Conservation (phyloP, 305 asterid genomes). For the Fraxinus velutina region DNA sequence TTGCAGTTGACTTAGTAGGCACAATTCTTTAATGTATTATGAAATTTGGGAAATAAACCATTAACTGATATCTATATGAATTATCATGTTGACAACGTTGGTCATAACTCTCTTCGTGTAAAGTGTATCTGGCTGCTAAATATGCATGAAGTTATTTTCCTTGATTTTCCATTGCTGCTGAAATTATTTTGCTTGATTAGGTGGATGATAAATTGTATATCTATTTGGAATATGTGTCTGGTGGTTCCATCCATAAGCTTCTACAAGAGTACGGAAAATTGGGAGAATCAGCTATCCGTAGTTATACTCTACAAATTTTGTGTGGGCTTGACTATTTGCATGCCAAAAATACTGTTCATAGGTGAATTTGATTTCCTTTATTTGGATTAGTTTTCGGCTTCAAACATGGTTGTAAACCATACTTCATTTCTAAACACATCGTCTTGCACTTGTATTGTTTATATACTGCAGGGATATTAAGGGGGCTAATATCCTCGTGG, state of each 20-base stretch:
- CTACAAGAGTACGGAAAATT: conserved; percentile 84
- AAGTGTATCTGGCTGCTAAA: neutral
- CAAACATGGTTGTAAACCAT: conserved; percentile 8
- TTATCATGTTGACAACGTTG: neutral
- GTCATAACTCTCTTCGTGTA: neutral
- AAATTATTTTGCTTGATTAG: conserved; percentile 41
- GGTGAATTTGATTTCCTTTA: conserved; percentile 41
- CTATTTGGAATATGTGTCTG: conserved; percentile 92
- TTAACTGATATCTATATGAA: conserved; percentile 1
- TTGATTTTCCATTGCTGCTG: conserved; percentile 22
- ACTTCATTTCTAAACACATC: conserved; percentile 1
- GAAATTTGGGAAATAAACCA: conserved; percentile 10
- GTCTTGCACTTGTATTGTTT: conserved; percentile 16
- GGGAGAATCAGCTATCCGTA: conserved; percentile 87
- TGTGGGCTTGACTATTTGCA: conserved; percentile 95
- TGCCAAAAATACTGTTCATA: conserved; percentile 78
- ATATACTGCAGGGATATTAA: conserved; percentile 71
- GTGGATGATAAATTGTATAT: conserved; percentile 80
- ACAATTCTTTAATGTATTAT: neutral
- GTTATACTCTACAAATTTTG: conserved; percentile 86
- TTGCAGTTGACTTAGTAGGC: conserved; percentile 21
- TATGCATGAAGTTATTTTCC: conserved; percentile 6
- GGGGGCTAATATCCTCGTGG: conserved; percentile 98
- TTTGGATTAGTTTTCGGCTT: conserved; percentile 19
- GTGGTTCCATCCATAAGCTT: conserved; percentile 92